phyloP scores from a whole-genome alignment of 352 stramenopile species.

The Phytophthora tentaculata region DNA sequence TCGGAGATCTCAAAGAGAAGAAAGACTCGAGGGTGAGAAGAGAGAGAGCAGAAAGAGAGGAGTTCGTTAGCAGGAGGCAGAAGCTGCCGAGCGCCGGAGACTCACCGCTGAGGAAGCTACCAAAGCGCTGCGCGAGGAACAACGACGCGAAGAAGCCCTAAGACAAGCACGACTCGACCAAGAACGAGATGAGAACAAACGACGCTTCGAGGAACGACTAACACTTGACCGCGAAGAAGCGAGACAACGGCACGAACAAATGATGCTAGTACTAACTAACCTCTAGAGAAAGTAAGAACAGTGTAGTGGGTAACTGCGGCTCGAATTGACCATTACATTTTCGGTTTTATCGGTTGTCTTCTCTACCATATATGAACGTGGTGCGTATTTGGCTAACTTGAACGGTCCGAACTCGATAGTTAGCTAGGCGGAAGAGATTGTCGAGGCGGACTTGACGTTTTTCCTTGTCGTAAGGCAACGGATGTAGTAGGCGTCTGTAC shows the following conservation, averaged over 20 bases:
- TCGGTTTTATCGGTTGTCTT: not conserved
- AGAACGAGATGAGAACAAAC: not conserved
- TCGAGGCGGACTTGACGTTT: not conserved
- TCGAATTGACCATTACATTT: not conserved
- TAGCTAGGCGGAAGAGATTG: constrained; percentile 3
- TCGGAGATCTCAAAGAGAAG: too few species aligned
- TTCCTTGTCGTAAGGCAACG: not conserved
- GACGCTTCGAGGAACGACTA: not conserved
- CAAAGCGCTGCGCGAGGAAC: not conserved
- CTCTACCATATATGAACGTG: not conserved
- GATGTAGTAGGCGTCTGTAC: not conserved
- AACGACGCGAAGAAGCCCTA: not conserved
- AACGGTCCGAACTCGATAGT: constrained; percentile 1
- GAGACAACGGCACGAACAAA: not conserved
- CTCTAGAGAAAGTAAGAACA: not conserved
- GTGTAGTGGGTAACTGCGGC: too few species aligned
- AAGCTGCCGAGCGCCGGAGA: too few species aligned
- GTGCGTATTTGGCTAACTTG: constrained; percentile 1
- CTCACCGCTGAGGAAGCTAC: not conserved
- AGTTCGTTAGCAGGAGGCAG: too few species aligned
- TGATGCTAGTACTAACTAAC: not conserved
- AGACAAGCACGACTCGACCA: not conserved
- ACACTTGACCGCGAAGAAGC: not conserved
- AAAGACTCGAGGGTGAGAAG: too few species aligned
- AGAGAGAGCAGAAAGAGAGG: not conserved